A percentile compares a stretch with the other conserved stretches of the same genome.
Evolutionary conservation across 2,329 filamentous ascomycete genomes (phyloP).

Genomic region (Fusarium hostae): DNA sequence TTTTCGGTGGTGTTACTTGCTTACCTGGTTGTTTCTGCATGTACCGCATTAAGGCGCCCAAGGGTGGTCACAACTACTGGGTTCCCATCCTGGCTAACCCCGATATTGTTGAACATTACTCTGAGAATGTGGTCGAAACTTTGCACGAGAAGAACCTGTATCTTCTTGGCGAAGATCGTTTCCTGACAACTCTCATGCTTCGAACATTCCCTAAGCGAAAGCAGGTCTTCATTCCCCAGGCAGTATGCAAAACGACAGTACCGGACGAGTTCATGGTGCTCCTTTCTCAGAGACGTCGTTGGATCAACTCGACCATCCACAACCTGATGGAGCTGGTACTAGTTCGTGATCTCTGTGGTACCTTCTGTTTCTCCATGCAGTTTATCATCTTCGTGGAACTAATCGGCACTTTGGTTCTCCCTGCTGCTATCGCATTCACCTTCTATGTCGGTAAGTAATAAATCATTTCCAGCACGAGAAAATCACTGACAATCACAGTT

Average conservation of each 20-base stretch:
- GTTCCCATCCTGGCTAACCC: constrained; percentile 98
- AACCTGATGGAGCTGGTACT: constrained; percentile 98
- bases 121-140: constrained; percentile 98
- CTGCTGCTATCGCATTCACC: constrained; percentile 96
- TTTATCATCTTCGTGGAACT: constrained; percentile 97
- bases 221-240: constrained; percentile 97
- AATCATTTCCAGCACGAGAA: neutral
- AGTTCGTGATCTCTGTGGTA: constrained; percentile 95
- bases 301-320: constrained; percentile 99
- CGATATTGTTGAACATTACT: constrained; percentile 98
- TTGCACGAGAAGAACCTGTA: constrained; percentile 97
- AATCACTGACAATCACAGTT: constrained; percentile 60
- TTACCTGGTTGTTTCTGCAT: constrained; percentile 99
- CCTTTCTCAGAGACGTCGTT: constrained; percentile 92
- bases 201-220: constrained; percentile 99
- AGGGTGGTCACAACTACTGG: constrained; percentile 99
- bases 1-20: constrained; percentile 99
- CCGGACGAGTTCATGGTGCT: constrained; percentile 93
- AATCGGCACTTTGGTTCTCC: constrained; percentile 91
- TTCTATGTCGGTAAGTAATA: constrained; percentile 86
- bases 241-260: constrained; percentile 98
- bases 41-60: constrained; percentile 99
- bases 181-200: constrained; percentile 96
- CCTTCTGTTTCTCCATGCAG: constrained; percentile 99
- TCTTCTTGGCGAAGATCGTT: constrained; percentile 92